Conservation (phyloP, 352 stramenopile species). For the Globisporangium splendens region DNA sequence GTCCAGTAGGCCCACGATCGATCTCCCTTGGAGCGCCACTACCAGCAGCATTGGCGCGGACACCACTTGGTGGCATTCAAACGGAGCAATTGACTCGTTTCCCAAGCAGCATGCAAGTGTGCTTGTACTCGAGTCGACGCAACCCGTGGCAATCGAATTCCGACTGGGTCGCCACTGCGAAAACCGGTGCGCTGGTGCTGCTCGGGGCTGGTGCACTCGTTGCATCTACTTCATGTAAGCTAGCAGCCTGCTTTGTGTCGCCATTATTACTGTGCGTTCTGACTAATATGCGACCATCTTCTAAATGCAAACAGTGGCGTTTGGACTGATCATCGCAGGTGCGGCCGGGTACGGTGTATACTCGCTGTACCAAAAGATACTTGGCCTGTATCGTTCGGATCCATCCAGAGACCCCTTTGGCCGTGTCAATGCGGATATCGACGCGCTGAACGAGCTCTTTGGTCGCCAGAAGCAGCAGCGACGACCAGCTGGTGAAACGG, state of each 20-base stretch:
- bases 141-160: conserved; percentile 35
- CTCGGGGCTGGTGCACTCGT: conserved; percentile 55
- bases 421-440: conserved; percentile 38
- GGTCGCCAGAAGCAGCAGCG: conserved; percentile 15
- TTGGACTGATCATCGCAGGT: conserved; percentile 63
- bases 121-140: conserved; percentile 27
- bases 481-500: not conserved
- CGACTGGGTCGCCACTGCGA: conserved; percentile 52
- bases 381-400: conserved; percentile 41
- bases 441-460: conserved; percentile 48
- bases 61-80: no score
- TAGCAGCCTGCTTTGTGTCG: not conserved
- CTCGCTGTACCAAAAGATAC: conserved; percentile 60
- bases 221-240: conserved; percentile 61
- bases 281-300: not conserved
- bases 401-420: conserved; percentile 34
- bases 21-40: no score
- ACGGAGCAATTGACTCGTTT: no score
- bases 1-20: no score
- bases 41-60: no score
- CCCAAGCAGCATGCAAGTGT: conserved; percentile 16
- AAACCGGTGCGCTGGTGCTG: conserved; percentile 59
- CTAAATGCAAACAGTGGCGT: conserved; percentile 39
- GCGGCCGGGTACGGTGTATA: conserved; percentile 73
- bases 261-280: not conserved